These are phyloP conservation scores for Neonectria faginata DNA, from an alignment of 2,329 filamentous ascomycete genomes.

Conservation along the genomic window DNA sequence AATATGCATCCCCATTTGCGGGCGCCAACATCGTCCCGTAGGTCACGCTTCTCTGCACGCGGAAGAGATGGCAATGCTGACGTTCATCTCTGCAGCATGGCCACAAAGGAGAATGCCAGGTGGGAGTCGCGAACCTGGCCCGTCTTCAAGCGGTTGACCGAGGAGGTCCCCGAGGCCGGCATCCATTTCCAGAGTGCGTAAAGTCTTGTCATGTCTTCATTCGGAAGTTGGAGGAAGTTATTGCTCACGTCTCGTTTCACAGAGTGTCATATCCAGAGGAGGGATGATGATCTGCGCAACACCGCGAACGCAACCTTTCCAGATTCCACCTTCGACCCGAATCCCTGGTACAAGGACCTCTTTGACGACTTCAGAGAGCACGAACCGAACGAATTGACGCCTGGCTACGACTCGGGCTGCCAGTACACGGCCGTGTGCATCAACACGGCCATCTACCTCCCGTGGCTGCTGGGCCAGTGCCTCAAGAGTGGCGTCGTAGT, in stretches of 20 bases:
- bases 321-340: conserved; percentile 71
- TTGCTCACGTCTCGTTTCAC: conserved; percentile 19
- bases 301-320: conserved; percentile 55
- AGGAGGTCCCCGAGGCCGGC: conserved; percentile 79
- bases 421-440: conserved; percentile 89
- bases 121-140: conserved; percentile 76
- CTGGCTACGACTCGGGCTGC: conserved; percentile 77
- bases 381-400: conserved; percentile 66
- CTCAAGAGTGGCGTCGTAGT: conserved; percentile 77
- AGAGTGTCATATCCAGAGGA: conserved; percentile 64
- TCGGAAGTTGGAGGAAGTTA: neutral
- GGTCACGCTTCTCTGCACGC: conserved; percentile 40
- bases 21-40: conserved; percentile 84
- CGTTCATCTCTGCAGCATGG: conserved; percentile 54
- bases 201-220: neutral
- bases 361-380: conserved; percentile 78
- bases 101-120: conserved; percentile 54
- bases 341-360: conserved; percentile 81
- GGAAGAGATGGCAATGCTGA: neutral
- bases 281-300: conserved; percentile 69
- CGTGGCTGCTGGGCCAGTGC: conserved; percentile 86
- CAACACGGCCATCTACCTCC: conserved; percentile 88
- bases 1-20: conserved; percentile 92
- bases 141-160: conserved; percentile 68
- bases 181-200: conserved; percentile 78